Evolutionary conservation across 2,329 filamentous ascomycete species (phyloP).

Genomic region (Fusarium cyanostomum): DNA sequence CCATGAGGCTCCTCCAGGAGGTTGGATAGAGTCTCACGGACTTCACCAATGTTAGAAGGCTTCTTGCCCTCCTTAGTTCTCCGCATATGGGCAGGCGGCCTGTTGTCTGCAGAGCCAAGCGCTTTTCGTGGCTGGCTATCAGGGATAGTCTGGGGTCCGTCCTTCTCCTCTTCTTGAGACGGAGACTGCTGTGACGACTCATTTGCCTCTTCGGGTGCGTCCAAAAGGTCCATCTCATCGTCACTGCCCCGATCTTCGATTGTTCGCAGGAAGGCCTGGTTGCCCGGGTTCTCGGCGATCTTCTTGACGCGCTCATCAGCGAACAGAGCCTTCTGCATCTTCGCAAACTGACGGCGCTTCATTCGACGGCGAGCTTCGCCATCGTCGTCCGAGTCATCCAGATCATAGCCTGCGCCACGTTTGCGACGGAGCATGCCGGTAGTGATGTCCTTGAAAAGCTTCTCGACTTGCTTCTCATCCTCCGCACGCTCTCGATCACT

Average conservation of each 20-base stretch:
- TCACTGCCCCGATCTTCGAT: conserved; percentile 84
- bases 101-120: conserved; percentile 54
- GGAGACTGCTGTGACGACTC: conserved; percentile 51
- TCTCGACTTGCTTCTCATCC: conserved; percentile 89
- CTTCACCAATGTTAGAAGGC: conserved; percentile 79
- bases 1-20: conserved; percentile 75
- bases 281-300: conserved; percentile 88
- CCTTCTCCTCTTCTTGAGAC: conserved; percentile 44
- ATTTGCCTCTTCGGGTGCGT: conserved; percentile 52
- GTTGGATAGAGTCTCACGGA: conserved; percentile 84
- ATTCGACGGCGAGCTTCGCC: conserved; percentile 78
- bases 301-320: conserved; percentile 90
- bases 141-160: conserved; percentile 52
- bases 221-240: conserved; percentile 80
- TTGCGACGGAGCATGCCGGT: conserved; percentile 88
- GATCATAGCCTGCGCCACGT: conserved; percentile 80
- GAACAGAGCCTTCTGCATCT: conserved; percentile 89
- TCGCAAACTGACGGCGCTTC: conserved; percentile 88
- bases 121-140: conserved; percentile 61
- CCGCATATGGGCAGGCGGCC: conserved; percentile 68
- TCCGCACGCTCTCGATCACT: conserved; percentile 81
- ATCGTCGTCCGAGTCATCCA: conserved; percentile 92
- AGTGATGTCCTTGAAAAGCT: conserved; percentile 92
- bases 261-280: conserved; percentile 87
- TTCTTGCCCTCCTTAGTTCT: conserved; percentile 71